Conservation (phyloP, 176 grass and related monocot species). For the Zoysia japonica region DNA sequence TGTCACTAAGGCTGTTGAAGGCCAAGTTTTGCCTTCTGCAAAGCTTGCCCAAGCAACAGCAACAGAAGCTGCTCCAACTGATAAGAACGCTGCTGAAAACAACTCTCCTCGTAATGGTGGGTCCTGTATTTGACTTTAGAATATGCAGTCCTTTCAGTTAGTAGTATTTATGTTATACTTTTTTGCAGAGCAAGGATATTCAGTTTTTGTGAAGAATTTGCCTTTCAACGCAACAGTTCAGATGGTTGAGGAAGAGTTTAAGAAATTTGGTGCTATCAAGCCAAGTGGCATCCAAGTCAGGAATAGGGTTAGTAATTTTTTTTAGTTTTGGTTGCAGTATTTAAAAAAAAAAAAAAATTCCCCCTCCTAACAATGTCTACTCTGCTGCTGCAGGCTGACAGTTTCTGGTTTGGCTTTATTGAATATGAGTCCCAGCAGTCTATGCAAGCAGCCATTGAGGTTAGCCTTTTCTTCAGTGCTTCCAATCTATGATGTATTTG, state of each 20-base stretch:
- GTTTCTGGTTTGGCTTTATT: slow-evolving; percentile 68
- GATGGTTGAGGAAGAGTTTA: slow-evolving; percentile 79
- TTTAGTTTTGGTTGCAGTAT: neutral
- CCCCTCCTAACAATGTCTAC: slow-evolving; percentile 9
- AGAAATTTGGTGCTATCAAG: slow-evolving; percentile 86
- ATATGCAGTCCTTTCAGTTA: neutral
- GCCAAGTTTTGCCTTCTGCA: slow-evolving; percentile 36
- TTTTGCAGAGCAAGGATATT: slow-evolving; percentile 68
- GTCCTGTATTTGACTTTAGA: slow-evolving; percentile 19
- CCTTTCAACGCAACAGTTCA: slow-evolving; percentile 63
- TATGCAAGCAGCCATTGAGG: slow-evolving; percentile 73
- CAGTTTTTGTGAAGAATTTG: slow-evolving; percentile 76
- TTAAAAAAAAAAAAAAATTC: neutral
- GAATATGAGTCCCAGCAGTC: slow-evolving; percentile 59
- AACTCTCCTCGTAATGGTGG: slow-evolving; percentile 55
- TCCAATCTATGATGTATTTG: neutral
- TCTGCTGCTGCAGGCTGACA: slow-evolving; percentile 41
- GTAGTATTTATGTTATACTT: slow-evolving; percentile 21
- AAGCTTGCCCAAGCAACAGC: slow-evolving; percentile 9
- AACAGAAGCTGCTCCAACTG: slow-evolving; percentile 41
- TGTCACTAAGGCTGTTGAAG: slow-evolving; percentile 45
- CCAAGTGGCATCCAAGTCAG: slow-evolving; percentile 84
- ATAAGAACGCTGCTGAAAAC: slow-evolving; percentile 46
- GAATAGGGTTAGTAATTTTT: slow-evolving; percentile 63
- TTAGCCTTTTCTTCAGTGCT: slow-evolving; percentile 1